Base-by-base conservation (phyloP, 768 basidiomycete species). In the Mycena galopus region DNA sequence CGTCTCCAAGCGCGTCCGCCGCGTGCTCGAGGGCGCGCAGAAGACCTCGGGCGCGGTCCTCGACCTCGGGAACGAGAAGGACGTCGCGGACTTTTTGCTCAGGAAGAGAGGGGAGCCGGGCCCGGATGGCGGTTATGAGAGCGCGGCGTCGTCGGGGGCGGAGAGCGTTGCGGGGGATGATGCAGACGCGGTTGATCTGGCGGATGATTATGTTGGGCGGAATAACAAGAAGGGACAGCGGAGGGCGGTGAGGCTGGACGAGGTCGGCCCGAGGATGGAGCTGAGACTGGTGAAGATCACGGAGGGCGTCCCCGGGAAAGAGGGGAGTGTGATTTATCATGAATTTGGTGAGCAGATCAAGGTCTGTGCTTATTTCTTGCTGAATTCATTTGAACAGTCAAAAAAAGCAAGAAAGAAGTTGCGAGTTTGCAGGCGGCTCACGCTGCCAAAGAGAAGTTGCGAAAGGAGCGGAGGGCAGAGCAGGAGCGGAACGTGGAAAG, bases 181-280 rank as follows among this genome's bases (percentile, higher is more conserved):
- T 59, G 93, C 86, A 32, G 94, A 93, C 77, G 90, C 93, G 14
- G 91, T 99, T 1, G 90, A 92, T 71, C 84, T 99, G 58, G 95
- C 96, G 32, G 94, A 92, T 71, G 96, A 99, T 80, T 99, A 99
- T 79, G 94, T 98, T 53, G 97, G 97, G 29, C 84, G 97, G 78
- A 97, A 96, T 75, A 99, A 98, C 80, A 93, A 91, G 80, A 95
- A 92, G 80, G 97, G 96, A 0, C 93, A 94, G 79, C 91, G 93
- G 84, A 90, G 95, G 75, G 97, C 98, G 7, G 95, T 99, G 14
- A 88, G 92, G 75, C 85, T 99, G 63, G 94, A 97, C 65, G 98
- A 99, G 83, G 90, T 98, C 53, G 98, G 98, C 1, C 98, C 98
- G 47, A 87, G 98, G 78, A 93, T 99, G 91, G 98, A 99, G 82